Conservation (phyloP, 176 grass and related monocot species). For the Carex cristatella region DNA sequence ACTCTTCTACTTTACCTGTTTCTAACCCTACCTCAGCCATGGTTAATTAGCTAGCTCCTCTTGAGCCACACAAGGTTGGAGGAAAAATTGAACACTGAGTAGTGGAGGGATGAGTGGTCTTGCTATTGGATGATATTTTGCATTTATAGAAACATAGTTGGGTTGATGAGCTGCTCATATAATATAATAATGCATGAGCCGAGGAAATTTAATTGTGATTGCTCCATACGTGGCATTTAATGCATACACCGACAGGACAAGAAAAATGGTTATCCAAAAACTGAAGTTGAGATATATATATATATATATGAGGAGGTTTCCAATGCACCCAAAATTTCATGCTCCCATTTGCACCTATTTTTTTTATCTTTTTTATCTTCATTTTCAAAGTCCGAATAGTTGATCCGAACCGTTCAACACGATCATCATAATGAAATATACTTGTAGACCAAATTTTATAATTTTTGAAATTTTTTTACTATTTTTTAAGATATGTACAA, state of each 20-base stretch:
- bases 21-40: slow-evolving; percentile 48
- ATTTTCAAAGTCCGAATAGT: too few relatives aligned
- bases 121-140: background rate
- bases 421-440: too few relatives aligned
- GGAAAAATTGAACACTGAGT: background rate
- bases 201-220: background rate
- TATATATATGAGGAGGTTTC: too few relatives aligned
- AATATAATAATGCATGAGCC: background rate
- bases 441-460: too few relatives aligned
- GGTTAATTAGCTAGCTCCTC: slow-evolving; percentile 13
- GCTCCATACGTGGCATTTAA: slow-evolving; percentile 5
- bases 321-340: too few relatives aligned
- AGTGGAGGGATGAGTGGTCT: background rate
- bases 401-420: too few relatives aligned
- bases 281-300: too few relatives aligned
- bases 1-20: slow-evolving; percentile 26
- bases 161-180: background rate
- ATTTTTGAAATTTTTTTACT: too few relatives aligned
- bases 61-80: background rate
- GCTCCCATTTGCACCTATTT: too few relatives aligned
- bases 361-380: too few relatives aligned
- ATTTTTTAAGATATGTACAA: too few relatives aligned
- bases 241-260: background rate
- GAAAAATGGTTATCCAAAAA: background rate
- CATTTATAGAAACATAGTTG: slow-evolving; percentile 9